Conservation (phyloP, 2,329 filamentous ascomycete genomes). For the Berkeleyomyces rouxiae region DNA sequence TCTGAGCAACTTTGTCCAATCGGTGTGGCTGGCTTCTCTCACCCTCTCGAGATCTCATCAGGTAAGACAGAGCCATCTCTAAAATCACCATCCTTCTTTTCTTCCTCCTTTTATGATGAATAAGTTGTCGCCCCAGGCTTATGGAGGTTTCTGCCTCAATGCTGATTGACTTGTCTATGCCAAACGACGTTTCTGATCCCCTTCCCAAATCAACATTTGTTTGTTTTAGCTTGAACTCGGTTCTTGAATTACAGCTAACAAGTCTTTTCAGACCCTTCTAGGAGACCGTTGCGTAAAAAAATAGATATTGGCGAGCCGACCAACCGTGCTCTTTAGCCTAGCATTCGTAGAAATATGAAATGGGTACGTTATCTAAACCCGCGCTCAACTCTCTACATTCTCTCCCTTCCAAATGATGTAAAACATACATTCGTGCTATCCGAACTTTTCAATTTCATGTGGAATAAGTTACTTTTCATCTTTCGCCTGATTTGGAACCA, state of each 20-base stretch:
- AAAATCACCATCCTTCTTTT: neutral
- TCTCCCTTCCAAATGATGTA: conserved; percentile 8
- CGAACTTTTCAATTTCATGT: conserved; percentile 8
- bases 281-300: neutral
- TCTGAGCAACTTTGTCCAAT: neutral
- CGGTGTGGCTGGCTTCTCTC: neutral
- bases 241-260: conserved; percentile 1
- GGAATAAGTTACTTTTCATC: conserved; percentile 14
- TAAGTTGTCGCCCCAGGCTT: conserved; percentile 34
- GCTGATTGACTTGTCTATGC: conserved; percentile 37
- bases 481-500: conserved; percentile 12
- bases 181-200: conserved; percentile 24
- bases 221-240: neutral
- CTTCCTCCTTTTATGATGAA: conserved; percentile 24
- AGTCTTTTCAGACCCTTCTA: neutral
- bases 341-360: conserved; percentile 2
- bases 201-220: neutral
- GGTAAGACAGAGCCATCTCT: neutral
- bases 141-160: conserved; percentile 32
- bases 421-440: conserved; percentile 13
- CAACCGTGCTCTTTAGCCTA: neutral
- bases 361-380: conserved; percentile 4
- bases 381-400: neutral
- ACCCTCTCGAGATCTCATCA: neutral
- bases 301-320: neutral